Evolutionary conservation across 1,139 yeast genomes (phyloP), one percentile per base, ranked within the genome.

Genomic region (Suhomyces anneliseae): DNA sequence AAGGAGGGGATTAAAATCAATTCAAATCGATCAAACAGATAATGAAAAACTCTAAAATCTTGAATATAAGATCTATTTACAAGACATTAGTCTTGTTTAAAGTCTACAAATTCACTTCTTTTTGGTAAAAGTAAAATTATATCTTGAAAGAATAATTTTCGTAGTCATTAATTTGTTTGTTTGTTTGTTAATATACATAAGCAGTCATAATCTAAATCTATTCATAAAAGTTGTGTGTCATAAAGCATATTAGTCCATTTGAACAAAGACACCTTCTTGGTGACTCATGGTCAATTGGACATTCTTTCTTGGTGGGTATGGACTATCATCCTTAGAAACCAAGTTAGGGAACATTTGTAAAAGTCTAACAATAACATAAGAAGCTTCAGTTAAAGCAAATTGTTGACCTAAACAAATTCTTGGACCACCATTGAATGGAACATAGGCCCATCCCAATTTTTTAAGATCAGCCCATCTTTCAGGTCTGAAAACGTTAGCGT

Each of bases 361-460:
- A 54, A 59, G 51, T 62, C 70, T 58, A 12, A 56, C 61, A 39
- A 58, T 48, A 12, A 66, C 57, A 48, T 68, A 73, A 3, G 72
- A 65, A 9, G 76, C 75, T 57, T 73, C 78, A 14, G 78, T 73
- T 42, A 73, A 65, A 8, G 78, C 78, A 65, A 72, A 73, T 53
- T 73, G 78, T 54, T 73, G 78, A 24, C 77, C 78, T 54, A 73
- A 65, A 52, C 77, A 71, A 36, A 72, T 68, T 54, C 78, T 60
- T 39, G 76, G 77, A 12, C 78, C 77, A 46, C 76, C 74, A 45
- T 72, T 72, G 60, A 73, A 73, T 38, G 78, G 78, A 52, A 72
- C 61, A 53, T 68, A 73, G 6, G 76, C 70, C 74, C 75, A 70
- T 32, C 77, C 76, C 38, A 68, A 62, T 49, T 70, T 70, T 40